Conservation (phyloP, 306 rosid species). For the Ammopiptanthus mongolicus region DNA sequence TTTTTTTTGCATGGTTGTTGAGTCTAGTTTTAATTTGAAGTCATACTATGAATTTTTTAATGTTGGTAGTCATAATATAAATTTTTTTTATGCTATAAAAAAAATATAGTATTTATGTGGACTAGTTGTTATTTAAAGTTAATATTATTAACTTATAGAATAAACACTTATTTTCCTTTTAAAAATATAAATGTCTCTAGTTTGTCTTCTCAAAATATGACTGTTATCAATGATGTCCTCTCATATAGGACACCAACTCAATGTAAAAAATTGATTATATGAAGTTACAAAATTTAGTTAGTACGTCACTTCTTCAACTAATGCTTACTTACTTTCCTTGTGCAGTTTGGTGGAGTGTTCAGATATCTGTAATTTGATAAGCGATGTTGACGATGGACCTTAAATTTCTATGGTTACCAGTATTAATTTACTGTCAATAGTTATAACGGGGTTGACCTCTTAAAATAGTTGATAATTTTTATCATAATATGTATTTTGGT, state of each 20-base stretch:
- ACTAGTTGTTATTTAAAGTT: no score
- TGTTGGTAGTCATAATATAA: no score
- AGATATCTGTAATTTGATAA: conserved; percentile 81
- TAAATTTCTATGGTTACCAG: conserved; percentile 4
- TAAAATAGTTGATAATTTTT: background rate
- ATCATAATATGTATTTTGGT: background rate
- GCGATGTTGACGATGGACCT: conserved; percentile 57
- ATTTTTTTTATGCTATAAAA: background rate
- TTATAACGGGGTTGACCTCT: background rate
- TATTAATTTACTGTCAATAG: background rate
- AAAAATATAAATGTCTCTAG: no score
- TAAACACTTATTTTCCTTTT: no score
- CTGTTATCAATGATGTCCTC: no score
- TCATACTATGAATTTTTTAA: background rate
- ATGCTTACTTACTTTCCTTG: background rate
- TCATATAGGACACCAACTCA: no score
- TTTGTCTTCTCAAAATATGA: no score
- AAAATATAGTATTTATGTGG: background rate
- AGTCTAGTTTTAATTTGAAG: background rate
- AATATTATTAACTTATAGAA: background rate
- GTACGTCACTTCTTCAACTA: background rate
- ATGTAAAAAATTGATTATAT: background rate
- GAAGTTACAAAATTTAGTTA: background rate
- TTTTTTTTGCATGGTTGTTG: background rate
- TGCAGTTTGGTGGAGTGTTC: conserved; percentile 97